Evolutionary conservation across 257 asterid species (phyloP).

Genomic region (Solanum megistacrolobum): DNA sequence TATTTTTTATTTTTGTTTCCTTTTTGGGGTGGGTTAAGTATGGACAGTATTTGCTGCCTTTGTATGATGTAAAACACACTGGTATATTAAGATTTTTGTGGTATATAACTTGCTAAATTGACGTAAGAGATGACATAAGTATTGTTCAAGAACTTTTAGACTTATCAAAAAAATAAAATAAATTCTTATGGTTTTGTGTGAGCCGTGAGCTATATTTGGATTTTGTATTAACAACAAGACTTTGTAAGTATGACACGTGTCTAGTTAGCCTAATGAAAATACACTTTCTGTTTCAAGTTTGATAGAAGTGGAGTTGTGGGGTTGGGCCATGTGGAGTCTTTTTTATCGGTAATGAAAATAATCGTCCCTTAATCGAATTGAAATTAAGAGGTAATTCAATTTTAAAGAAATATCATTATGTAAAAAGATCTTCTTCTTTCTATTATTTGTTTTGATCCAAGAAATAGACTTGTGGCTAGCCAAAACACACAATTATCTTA

Average conservation of each 20-base stretch:
- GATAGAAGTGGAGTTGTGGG: background rate
- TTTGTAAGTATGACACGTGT: background rate
- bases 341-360: background rate
- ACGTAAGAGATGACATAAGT: slow-evolving; percentile 3
- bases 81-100: background rate
- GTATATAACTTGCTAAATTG: background rate
- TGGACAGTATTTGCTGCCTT: background rate
- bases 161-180: background rate
- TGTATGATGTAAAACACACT: background rate
- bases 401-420: background rate
- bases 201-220: background rate
- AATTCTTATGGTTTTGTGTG: background rate
- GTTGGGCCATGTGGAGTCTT: background rate
- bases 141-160: background rate
- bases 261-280: background rate
- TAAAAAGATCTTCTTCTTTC: background rate
- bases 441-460: background rate
- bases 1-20: background rate
- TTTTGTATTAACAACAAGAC: background rate
- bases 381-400: background rate
- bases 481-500: background rate
- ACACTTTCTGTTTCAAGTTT: background rate
- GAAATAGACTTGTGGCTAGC: background rate
- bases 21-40: background rate
- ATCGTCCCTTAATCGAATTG: background rate